Evolutionary conservation across 805 yeast genomes (phyloP).

Genomic region (Alloascoidea hylecoeti): DNA sequence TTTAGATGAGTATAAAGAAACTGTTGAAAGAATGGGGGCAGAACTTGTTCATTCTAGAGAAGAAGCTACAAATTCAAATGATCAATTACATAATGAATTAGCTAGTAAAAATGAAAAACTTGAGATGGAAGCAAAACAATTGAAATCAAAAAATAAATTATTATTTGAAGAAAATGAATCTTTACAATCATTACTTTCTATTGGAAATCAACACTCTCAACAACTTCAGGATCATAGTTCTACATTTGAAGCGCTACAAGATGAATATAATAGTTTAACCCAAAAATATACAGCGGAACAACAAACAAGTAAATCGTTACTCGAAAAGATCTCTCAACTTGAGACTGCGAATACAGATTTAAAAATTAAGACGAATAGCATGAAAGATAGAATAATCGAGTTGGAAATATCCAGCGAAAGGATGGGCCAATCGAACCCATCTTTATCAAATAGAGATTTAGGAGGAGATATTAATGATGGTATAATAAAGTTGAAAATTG

Average conservation of each 20-base stretch:
- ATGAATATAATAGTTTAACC: slow-evolving; percentile 5
- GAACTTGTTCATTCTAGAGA: background rate
- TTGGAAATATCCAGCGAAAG: background rate
- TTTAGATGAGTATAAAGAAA: slow-evolving; percentile 4
- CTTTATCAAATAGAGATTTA: background rate
- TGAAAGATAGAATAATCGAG: background rate
- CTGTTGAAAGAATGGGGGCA: slow-evolving; percentile 2
- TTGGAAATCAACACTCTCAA: background rate
- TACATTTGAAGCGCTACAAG: background rate
- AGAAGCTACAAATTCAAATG: background rate
- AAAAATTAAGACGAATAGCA: background rate
- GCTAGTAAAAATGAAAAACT: too few species aligned
- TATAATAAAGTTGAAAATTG: background rate
- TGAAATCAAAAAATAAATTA: background rate
- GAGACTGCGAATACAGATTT: background rate
- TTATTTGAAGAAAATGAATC: background rate
- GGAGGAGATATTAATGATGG: background rate
- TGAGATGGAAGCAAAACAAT: background rate
- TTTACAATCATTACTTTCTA: background rate
- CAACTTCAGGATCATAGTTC: background rate
- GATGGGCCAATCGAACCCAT: background rate
- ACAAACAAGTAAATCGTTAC: slow-evolving; percentile 11
- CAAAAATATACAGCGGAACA: slow-evolving; percentile 9
- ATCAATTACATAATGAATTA: background rate
- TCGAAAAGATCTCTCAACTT: slow-evolving; percentile 8